Evolutionary conservation across 345 rosid genomes (phyloP).

Genomic region (Citrus australasica): DNA sequence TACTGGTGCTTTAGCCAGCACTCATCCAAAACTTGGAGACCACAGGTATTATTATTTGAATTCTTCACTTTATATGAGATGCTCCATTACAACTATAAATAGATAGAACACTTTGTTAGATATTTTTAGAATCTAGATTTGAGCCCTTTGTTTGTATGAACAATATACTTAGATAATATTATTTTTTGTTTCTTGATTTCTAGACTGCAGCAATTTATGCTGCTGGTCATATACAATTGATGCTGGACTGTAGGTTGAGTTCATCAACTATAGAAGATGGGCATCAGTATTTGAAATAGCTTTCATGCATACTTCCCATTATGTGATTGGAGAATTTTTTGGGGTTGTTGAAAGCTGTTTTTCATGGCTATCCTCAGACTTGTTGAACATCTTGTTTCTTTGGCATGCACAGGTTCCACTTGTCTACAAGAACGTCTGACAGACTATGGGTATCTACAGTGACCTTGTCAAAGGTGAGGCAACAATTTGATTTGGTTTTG

Average conservation of each 20-base stretch:
- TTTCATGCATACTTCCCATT: background rate
- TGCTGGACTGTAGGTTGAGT: background rate
- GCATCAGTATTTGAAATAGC: background rate
- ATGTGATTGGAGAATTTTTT: background rate
- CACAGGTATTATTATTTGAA: slow-evolving; percentile 56
- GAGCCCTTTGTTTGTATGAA: background rate
- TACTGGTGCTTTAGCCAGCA: slow-evolving; percentile 73
- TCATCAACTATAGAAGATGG: background rate
- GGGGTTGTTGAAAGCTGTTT: background rate
- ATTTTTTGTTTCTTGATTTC: background rate
- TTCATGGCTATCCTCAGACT: background rate
- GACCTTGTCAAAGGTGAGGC: slow-evolving; percentile 62
- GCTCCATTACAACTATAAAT: background rate
- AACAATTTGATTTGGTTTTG: slow-evolving; percentile 1
- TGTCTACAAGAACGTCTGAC: slow-evolving; percentile 71
- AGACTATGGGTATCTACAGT: slow-evolving; percentile 56
- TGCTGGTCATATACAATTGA: background rate
- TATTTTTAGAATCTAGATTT: background rate
- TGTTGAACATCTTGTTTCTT: background rate
- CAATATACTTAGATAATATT: background rate
- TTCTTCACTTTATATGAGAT: background rate
- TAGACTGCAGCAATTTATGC: background rate
- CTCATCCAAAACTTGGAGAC: slow-evolving; percentile 65
- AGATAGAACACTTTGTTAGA: background rate
- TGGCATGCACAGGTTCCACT: slow-evolving; percentile 49